phyloP scores from a whole-genome alignment of 2,329 filamentous ascomycete genomes.

The Helotiales sp. region DNA sequence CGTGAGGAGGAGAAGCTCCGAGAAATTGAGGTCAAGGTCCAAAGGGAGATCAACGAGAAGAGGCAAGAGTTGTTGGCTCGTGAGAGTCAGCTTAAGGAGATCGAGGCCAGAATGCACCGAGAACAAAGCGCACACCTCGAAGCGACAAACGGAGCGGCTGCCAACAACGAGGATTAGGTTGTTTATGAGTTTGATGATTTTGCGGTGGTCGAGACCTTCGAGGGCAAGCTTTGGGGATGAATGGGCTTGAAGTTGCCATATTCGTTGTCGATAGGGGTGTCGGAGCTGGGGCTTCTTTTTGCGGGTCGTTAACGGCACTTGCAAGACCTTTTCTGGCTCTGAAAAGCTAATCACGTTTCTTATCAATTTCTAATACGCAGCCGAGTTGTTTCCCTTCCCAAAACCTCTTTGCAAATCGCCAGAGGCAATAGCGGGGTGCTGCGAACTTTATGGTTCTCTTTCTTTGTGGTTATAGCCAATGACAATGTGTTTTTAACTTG shows the following conservation, averaged over 20 bases:
- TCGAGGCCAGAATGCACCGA: conserved; percentile 95
- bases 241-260: conserved; percentile 20
- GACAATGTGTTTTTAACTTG: conserved; percentile 5
- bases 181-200: conserved; percentile 16
- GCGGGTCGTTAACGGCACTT: conserved; percentile 36
- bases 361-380: conserved; percentile 38
- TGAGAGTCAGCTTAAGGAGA: conserved; percentile 98
- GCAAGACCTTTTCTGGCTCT: conserved; percentile 34
- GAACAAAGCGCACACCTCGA: conserved; percentile 62
- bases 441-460: conserved; percentile 19
- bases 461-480: conserved; percentile 21
- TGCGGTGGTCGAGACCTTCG: conserved; percentile 10
- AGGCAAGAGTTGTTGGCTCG: conserved; percentile 95
- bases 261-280: conserved; percentile 25
- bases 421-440: conserved; percentile 22
- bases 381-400: conserved; percentile 31
- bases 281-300: conserved; percentile 32
- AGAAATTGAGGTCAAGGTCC: conserved; percentile 99
- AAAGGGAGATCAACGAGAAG: conserved; percentile 99
- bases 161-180: conserved; percentile 29
- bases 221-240: conserved; percentile 17
- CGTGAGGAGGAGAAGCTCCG: conserved; percentile 99
- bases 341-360: conserved; percentile 36
- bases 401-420: conserved; percentile 22
- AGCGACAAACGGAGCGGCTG: conserved; percentile 34